Conservation (phyloP, 257 asterid species). For the Fraxinus anomala region DNA sequence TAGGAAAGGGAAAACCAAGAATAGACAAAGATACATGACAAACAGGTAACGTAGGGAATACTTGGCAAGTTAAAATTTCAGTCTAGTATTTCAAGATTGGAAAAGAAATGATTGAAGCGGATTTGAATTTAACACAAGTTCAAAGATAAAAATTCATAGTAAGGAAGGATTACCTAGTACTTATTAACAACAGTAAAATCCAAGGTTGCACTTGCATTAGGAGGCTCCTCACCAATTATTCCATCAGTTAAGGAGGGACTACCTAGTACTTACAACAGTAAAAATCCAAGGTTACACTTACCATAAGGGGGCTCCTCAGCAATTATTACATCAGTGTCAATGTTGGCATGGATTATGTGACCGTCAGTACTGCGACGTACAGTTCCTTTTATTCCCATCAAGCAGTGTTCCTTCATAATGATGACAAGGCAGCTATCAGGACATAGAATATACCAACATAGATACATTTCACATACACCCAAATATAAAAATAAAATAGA, state of each 20-base stretch:
- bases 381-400: conserved; percentile 98
- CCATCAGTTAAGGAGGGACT: conserved; percentile 62
- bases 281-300: conserved; percentile 35
- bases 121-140: conserved; percentile 1
- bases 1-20: neutral
- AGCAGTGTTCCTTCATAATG: conserved; percentile 70
- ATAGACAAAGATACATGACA: neutral
- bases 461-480: neutral
- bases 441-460: neutral
- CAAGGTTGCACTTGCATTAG: conserved; percentile 57
- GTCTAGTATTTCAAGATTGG: neutral
- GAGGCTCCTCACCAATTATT: conserved; percentile 97
- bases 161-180: conserved; percentile 12
- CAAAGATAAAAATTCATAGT: neutral
- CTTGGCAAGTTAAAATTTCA: conserved; percentile 1
- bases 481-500: neutral
- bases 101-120: conserved; percentile 7
- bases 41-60: conserved; percentile 8
- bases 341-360: conserved; percentile 98
- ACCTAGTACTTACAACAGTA: neutral
- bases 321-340: conserved; percentile 97
- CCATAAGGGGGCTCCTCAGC: conserved; percentile 99
- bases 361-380: conserved; percentile 99
- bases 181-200: neutral
- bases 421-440: neutral